Evolutionary conservation across 768 basidiomycete species (phyloP), one percentile per base, ranked within the genome.

Genomic region (Austroboletus eburneus): DNA sequence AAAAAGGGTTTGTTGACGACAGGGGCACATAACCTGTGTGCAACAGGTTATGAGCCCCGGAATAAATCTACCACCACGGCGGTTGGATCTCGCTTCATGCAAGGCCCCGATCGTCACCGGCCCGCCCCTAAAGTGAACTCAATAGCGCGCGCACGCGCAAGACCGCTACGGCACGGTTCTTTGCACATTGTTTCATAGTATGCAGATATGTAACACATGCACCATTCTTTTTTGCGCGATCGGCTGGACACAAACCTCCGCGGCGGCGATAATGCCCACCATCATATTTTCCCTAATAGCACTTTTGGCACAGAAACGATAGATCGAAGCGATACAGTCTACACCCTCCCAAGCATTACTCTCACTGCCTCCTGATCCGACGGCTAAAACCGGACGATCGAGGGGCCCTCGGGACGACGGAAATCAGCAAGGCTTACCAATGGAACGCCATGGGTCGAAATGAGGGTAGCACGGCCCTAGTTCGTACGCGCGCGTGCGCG

Each of bases 1-100:
- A 8, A 46, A 49, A 51, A 48, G 35, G 46, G 4, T 33, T 39
- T 23, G 30, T 10, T 14, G 42, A 55, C 51, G 52, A 57, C 49
- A 41, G 42, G 22, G 38, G 48, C 38, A 45, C 54, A 59, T 59
- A 43, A 43, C 25, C 39, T 29, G 7, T 20, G 37, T n/a, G 0
- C 46, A 21, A 39, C 0, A 58, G 60, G 57, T 59, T 57, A 63
- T 60, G 59, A 63, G 59, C 55, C 59, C 55, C 14, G 59, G 39
- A 55, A 60, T 55, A 50, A 18, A 32, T 33, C 7, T 46, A 50
- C 52, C 57, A 60, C 43, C 43, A 30, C 1, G 43, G n/a, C 13
- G 44, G 35, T 34, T 50, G 33, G 52, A 55, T 51, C 44, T 45
- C 36, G 23, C 32, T 4, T 32, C 9, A 13, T 32, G 9, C 30